Evolutionary conservation across 1,284 basidiomycete species (phyloP).

Genomic region (Trametes polyzona): DNA sequence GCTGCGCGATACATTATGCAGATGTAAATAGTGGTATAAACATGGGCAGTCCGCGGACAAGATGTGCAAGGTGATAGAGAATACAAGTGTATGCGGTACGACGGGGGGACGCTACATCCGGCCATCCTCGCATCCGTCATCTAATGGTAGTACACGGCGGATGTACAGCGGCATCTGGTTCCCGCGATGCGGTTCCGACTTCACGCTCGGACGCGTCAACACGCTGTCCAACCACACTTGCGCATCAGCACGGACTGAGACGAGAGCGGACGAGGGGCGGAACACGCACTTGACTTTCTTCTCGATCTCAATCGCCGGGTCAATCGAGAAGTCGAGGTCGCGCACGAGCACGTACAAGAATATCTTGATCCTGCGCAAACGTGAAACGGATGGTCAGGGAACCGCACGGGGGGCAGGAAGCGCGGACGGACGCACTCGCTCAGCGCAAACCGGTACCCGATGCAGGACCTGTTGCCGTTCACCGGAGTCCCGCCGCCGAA

Average conservation of each 20-base stretch:
- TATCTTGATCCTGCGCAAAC: constrained; percentile 59
- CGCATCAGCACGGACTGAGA: neutral
- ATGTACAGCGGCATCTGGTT: constrained; percentile 62
- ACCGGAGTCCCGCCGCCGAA: constrained; percentile 59
- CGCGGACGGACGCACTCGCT: constrained; percentile 53
- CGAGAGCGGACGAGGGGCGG: constrained; percentile 5
- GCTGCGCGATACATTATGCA: neutral
- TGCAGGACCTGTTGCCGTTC: constrained; percentile 68
- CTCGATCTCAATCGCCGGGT: constrained; percentile 58
- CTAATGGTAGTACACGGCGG: constrained; percentile 23
- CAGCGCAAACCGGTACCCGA: constrained; percentile 74
- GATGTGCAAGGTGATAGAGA: neutral
- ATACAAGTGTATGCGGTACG: neutral
- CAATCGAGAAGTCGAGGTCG: constrained; percentile 58
- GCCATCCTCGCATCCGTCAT: neutral
- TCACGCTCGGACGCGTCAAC: constrained; percentile 59
- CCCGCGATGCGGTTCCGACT: constrained; percentile 49
- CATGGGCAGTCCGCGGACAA: neutral
- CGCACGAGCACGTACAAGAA: constrained; percentile 61
- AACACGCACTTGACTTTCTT: constrained; percentile 69
- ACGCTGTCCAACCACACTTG: constrained; percentile 41
- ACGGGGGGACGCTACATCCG: neutral
- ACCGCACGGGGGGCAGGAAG: neutral
- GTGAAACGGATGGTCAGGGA: neutral
- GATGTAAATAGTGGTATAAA: constrained; percentile 1